Evolutionary conservation across 106 monocot genomes (phyloP), one percentile per base, ranked within the genome.

Genomic region (Platanthera guangdongensis): DNA sequence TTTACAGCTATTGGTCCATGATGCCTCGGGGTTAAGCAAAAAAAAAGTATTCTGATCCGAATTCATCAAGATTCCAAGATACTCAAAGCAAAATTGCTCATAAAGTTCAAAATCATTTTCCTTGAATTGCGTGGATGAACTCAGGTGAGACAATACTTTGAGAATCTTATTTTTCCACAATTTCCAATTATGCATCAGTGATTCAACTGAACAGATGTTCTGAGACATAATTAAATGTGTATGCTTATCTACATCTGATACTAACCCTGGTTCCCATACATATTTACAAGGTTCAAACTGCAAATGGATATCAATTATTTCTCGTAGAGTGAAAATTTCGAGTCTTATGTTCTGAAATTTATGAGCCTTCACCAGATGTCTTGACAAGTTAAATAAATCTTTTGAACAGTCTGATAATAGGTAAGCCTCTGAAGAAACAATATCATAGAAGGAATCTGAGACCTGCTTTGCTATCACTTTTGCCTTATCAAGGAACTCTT

Each of bases 281-380:
- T 57, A 57, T 57, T 57, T 57, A 15, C 15, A 57, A 15, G 57
- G 57, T 15, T 83, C 76, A 11, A 46, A 9, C 4, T 68, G 73
- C 2, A 92, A 68, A 68, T 85, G 84, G 30, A 86, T 7, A 83
- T 92, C 92, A 77, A 92, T 78, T 21, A 88, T 67, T 47, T 45
- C 55, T 21, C 84, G 88, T 8, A 55, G 5, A 59, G 82, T n/a
- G 47, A 92, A 76, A 79, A 86, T 47, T 50, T 82, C 55, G 0
- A 68, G 22, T 48, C 76, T 57, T n/a, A 86, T 12, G 72, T 88
- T 76, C 25, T 59, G 0, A 62, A 76, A 46, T 19, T 70, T 74
- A 0, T 13, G 15, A 8, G 78, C 67, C 39, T 59, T 62, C 50
- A 13, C 18, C 28, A 84, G 72, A 9, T 19, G 12, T 9, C 64